phyloP scores from a whole-genome alignment of 2,329 filamentous ascomycete species.

The Pezicula rhizophila region DNA sequence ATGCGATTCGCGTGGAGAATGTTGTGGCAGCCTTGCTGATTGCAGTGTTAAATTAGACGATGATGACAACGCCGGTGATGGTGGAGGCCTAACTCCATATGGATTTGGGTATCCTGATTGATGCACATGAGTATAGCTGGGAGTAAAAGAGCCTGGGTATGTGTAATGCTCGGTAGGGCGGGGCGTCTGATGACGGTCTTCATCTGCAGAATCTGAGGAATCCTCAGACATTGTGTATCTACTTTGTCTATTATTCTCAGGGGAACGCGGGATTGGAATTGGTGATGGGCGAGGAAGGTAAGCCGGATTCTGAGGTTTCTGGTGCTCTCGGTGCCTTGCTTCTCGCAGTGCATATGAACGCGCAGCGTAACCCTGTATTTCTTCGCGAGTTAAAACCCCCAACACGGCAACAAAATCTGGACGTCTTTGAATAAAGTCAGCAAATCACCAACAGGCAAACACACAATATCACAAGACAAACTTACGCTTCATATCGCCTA shows the following conservation, averaged over 20 bases:
- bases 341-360: constrained; percentile 31
- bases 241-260: constrained; percentile 1
- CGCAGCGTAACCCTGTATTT: constrained; percentile 47
- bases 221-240: constrained; percentile 10
- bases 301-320: constrained; percentile 8
- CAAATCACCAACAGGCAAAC: background rate
- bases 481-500: constrained; percentile 50
- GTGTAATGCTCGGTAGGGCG: background rate
- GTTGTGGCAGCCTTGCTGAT: background rate
- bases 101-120: constrained; percentile 20
- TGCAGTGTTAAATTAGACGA: background rate
- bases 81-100: constrained; percentile 12
- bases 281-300: constrained; percentile 6
- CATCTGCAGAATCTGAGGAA: background rate
- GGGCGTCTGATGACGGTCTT: background rate
- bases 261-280: constrained; percentile 4
- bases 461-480: background rate
- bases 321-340: constrained; percentile 11
- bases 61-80: constrained; percentile 7
- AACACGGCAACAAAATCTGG: constrained; percentile 56
- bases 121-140: constrained; percentile 2
- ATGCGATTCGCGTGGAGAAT: background rate
- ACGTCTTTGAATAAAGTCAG: constrained; percentile 24
- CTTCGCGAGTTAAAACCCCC: constrained; percentile 44
- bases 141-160: constrained; percentile 1